Base-by-base conservation (phyloP, 352 stramenopile genomes). In the Globisporangium paroecandrum region DNA sequence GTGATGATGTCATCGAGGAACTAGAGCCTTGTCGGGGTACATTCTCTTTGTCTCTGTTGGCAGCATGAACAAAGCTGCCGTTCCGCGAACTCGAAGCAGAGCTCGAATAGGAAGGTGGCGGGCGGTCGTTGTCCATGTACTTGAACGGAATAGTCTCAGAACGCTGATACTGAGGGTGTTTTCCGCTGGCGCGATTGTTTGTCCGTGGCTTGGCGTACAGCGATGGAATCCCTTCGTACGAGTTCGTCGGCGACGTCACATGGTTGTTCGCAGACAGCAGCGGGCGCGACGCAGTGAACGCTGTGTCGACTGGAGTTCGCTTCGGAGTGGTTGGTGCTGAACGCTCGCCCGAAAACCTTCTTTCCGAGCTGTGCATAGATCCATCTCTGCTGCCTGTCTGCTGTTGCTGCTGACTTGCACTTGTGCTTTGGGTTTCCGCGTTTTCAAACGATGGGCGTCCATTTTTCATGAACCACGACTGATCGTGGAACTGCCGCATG, bases 401-500 rank as follows among this genome's bases (percentile, higher is more conserved):
- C 47, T 29, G 53, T 8, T 43, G 27, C 12, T 46, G 36, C 29
- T 57, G 29, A 13, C 5, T 29, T 10, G 49, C n/a, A 3, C 3
- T 24, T 3, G 9, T 29, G 27, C 43, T 34, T n/a, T 22, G 12
- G 6, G 43, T 67, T 22, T 34, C 47, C 2, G 47, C 22, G 3
- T 10, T 64, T n/a, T 46, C 64, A 8, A 47, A 18, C n/a, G 43
- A 38, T 41, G 34, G 27, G 1, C n/a, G 64, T 12, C 24, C 62
- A 25, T 65, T 53, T 27, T 64, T 65, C 68, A 85, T 69, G 47
- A 83, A 79, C 41, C 81, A 62, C n/a, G 75, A 80, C 46, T 89
- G 73, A 8, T 84, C 82, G 53, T 91, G 81, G 73, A 91, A 91
- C 58, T 86, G 75, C 9, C 83, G 83, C 83, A 91, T 91, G 41